Evolutionary conservation across 2,329 filamentous ascomycete species (phyloP).

Genomic region (Fusarium aywerte): DNA sequence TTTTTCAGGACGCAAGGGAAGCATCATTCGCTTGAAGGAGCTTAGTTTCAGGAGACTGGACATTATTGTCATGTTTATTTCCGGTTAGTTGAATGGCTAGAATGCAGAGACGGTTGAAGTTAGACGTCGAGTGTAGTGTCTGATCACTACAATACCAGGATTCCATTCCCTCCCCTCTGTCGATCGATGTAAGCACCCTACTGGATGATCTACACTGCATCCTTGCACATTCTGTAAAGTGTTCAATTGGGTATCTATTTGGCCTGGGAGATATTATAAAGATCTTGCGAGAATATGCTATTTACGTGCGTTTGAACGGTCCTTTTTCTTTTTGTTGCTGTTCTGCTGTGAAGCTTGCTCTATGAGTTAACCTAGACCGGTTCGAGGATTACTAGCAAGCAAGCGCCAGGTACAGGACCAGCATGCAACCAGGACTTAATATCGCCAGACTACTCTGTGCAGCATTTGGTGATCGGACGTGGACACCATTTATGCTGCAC

Average conservation of each 20-base stretch:
- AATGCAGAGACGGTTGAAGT: neutral
- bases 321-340: neutral
- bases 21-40: neutral
- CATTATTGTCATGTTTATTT: neutral
- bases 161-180: neutral
- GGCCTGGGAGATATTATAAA: neutral
- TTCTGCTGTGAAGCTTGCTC: neutral
- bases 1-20: conserved; percentile 16
- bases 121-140: neutral
- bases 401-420: neutral
- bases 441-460: too few species aligned
- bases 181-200: neutral
- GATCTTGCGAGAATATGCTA: neutral
- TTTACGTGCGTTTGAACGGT: neutral
- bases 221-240: neutral
- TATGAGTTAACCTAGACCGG: neutral
- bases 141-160: neutral
- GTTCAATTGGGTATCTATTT: conserved; percentile 23
- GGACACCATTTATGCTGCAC: rapidly evolving
- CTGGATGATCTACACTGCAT: conserved; percentile 7
- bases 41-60: neutral
- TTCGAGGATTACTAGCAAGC: too few species aligned
- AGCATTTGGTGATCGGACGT: rapidly evolving
- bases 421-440: neutral
- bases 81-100: too few species aligned